phyloP scores from a whole-genome alignment of 768 basidiomycete genomes.

The Tricholoma furcatifolium region DNA sequence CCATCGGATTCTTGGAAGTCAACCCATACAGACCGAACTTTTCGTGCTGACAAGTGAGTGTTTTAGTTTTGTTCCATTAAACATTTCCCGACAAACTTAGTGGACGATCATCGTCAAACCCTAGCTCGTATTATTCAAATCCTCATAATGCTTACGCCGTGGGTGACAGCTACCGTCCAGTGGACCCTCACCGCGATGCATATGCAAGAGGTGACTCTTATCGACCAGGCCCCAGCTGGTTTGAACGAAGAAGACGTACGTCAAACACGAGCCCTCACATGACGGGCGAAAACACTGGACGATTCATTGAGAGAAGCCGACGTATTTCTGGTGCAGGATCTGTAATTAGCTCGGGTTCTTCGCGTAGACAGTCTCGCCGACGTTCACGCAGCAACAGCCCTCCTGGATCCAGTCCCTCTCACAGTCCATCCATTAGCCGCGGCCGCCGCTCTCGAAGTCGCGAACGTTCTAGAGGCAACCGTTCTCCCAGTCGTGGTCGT shows the following conservation, averaged over 20 bases:
- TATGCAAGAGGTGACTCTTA: conserved; percentile 47
- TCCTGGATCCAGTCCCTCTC: conserved; percentile 17
- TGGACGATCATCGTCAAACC: conserved; percentile 25
- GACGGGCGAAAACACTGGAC: conserved; percentile 20
- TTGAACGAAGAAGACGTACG: conserved; percentile 5
- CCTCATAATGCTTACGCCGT: conserved; percentile 13
- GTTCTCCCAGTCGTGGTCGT: conserved; percentile 15
- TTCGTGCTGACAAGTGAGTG: conserved; percentile 41
- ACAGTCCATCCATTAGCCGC: conserved; percentile 16
- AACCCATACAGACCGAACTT: conserved; percentile 42
- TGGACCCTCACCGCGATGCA: conserved; percentile 39
- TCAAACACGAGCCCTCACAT: conserved; percentile 7
- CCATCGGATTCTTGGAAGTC: conserved; percentile 75
- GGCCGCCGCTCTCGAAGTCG: conserved; percentile 15
- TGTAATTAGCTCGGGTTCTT: conserved; percentile 25
- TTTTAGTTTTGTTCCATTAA: background rate
- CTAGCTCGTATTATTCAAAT: conserved; percentile 14
- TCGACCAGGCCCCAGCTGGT: conserved; percentile 36
- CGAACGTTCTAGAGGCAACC: conserved; percentile 16
- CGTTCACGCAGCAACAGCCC: conserved; percentile 18
- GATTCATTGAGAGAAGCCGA: conserved; percentile 24
- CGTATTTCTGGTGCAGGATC: conserved; percentile 28
- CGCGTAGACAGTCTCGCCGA: conserved; percentile 23
- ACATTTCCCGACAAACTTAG: conserved; percentile 23
- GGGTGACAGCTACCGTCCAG: conserved; percentile 53